Evolutionary conservation across 2,329 filamentous ascomycete genomes (phyloP).

Genomic region (Ascocoryne sarcoides): DNA sequence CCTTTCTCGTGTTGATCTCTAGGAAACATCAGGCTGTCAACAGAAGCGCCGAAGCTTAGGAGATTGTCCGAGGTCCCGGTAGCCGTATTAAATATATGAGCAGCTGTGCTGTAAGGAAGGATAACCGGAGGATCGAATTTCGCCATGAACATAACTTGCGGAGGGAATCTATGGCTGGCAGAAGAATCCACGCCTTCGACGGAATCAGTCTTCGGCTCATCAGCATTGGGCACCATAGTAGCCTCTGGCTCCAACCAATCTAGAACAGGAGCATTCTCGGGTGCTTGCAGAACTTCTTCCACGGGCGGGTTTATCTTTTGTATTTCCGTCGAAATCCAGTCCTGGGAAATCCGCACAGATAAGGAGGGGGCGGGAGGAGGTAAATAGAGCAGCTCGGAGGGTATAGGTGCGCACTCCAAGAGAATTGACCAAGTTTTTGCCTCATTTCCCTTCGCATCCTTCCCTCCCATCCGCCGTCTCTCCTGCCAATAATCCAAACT

Average conservation of each 20-base stretch:
- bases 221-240: slow-evolving; percentile 43
- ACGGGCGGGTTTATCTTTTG: slow-evolving; percentile 45
- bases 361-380: too few species aligned
- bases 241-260: slow-evolving; percentile 69
- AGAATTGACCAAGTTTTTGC: slow-evolving; percentile 55
- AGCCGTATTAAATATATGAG: slow-evolving; percentile 51
- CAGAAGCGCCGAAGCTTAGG: slow-evolving; percentile 31
- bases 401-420: slow-evolving; percentile 52
- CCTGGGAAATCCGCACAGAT: slow-evolving; percentile 63
- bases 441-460: slow-evolving; percentile 6
- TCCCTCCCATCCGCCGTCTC: slow-evolving; percentile 39
- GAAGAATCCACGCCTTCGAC: slow-evolving; percentile 46
- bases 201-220: slow-evolving; percentile 39
- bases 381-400: slow-evolving; percentile 35
- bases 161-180: slow-evolving; percentile 41
- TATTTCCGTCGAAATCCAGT: slow-evolving; percentile 64
- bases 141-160: slow-evolving; percentile 66
- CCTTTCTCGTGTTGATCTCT: slow-evolving; percentile 40
- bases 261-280: slow-evolving; percentile 35
- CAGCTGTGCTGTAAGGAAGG: slow-evolving; percentile 55
- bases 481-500: slow-evolving; percentile 73
- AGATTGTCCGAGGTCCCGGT: slow-evolving; percentile 51
- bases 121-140: slow-evolving; percentile 66
- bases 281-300: slow-evolving; percentile 32
- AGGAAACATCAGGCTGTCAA: slow-evolving; percentile 39